Evolutionary conservation across 176 grass and related monocot species (phyloP), one percentile per base, ranked within the genome.

Genomic region (Cymbopogon citratus): DNA sequence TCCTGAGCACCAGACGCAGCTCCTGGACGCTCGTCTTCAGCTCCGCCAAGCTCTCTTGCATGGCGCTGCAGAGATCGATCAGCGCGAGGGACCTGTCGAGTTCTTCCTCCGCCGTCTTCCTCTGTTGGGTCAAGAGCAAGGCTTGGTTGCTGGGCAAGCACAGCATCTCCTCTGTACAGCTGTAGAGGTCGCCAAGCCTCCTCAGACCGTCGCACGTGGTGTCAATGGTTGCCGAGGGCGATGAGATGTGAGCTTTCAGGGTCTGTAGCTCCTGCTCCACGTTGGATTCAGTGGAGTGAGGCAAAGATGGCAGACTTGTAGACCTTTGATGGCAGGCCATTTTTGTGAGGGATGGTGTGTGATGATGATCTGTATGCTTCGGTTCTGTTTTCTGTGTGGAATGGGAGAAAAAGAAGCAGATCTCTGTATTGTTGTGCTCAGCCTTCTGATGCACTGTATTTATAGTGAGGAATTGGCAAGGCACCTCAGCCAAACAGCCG

Each of bases 301-400:
- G 5, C 9, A 45, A 45, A 29, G 69, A 85, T 13, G 91, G 85
- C 64, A 88, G 18, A 84, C 85, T 93, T 51, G 80, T 19, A 31
- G 88, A 88, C 49, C 85, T 81, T 57, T 80, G 63, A 80, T 88
- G 91, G 70, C 68, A 82, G 41, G 54, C 68, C 91, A 93, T 93
- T 26, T 33, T 81, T 72, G 25, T 71, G 19, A 3, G 11, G 45
- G 44, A 78, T n/a, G 21, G 3, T 59, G 0, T 21, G 52, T 33
- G 31, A 33, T 33, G 31, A 76, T 25, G 51, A 15, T 71, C 2
- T 80, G 2, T 57, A 10, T 10, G 24, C 34, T 80, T 77, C 3
- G 7, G 26, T 80, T 77, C 2, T 82, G 43, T 44, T 3, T 70
- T 75, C 29, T 25, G n/a, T 41, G 21, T 78, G 65, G n/a, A 45